Evolutionary conservation across 768 basidiomycete genomes (phyloP).

Genomic region (Roridomyces roridus): DNA sequence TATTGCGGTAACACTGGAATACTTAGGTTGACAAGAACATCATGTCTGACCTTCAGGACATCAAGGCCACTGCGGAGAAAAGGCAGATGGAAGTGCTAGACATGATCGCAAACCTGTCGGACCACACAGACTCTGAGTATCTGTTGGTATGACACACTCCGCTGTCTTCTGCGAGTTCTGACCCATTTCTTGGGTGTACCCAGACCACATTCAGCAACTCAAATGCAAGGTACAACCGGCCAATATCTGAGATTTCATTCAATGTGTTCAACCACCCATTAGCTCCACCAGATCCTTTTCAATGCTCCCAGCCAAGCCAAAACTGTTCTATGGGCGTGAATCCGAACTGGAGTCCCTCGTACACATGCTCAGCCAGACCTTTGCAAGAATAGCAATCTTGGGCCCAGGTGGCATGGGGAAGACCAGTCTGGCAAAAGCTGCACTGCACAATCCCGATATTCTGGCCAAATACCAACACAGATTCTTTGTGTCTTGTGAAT

Average conservation of each 20-base stretch:
- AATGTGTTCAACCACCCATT: no score
- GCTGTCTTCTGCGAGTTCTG: neutral
- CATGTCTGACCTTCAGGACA: no score
- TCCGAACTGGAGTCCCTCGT: no score
- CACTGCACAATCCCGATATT: neutral
- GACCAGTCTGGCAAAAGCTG: neutral
- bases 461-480: neutral
- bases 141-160: no score
- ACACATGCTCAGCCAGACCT: neutral
- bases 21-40: no score
- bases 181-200: neutral
- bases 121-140: neutral
- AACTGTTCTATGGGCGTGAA: slow-evolving; percentile 11
- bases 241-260: neutral
- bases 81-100: neutral
- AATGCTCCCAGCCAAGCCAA: neutral
- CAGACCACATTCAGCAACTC: neutral
- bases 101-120: neutral
- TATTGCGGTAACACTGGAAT: neutral
- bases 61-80: no score
- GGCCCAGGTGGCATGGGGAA: neutral
- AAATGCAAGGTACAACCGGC: no score
- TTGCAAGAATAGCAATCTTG: neutral
- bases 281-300: slow-evolving; percentile 12
- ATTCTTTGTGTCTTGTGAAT: neutral